Percentiles rank a stretch among this genome's conserved stretches.
Conservation (phyloP, 1,139 yeast species). For the Candida sojae region DNA sequence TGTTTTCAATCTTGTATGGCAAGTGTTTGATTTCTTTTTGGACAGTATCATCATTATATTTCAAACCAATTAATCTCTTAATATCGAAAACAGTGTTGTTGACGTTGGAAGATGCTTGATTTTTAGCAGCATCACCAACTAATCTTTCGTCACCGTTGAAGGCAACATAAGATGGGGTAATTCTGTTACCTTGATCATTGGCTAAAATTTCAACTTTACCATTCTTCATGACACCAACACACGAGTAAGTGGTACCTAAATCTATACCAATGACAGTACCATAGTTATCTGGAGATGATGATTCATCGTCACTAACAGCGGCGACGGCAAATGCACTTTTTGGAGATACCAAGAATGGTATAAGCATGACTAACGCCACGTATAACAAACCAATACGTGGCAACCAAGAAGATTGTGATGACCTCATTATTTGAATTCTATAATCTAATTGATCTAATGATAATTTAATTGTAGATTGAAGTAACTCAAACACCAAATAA, state of each 20-base stretch:
- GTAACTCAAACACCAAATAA: background rate
- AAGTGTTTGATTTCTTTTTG: constrained; percentile 82
- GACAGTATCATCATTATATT: constrained; percentile 71
- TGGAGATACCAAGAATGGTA: constrained; percentile 52
- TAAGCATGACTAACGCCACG: constrained; percentile 26
- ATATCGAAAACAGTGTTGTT: constrained; percentile 80
- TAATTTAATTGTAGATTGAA: background rate
- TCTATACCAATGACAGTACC: constrained; percentile 87
- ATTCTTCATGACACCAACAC: constrained; percentile 92
- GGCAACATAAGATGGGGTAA: constrained; percentile 89
- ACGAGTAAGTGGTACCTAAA: constrained; percentile 86
- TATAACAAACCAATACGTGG: constrained; percentile 17
- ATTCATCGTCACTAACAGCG: constrained; percentile 37
- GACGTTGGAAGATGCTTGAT: constrained; percentile 85
- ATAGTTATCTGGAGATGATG: constrained; percentile 51
- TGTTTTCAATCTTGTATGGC: constrained; percentile 70
- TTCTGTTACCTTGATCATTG: constrained; percentile 94
- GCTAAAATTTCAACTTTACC: constrained; percentile 93
- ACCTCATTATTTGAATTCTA: constrained; percentile 10
- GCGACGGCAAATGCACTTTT: constrained; percentile 21
- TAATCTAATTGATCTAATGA: constrained; percentile 4
- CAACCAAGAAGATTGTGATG: constrained; percentile 14
- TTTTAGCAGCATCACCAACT: constrained; percentile 94
- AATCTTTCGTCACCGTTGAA: constrained; percentile 84
- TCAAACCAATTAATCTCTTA: constrained; percentile 84